A percentile compares a stretch with the other conserved stretches of the same genome.
Conservation (phyloP, 2,329 filamentous ascomycete genomes). For the Cadophora malorum region DNA sequence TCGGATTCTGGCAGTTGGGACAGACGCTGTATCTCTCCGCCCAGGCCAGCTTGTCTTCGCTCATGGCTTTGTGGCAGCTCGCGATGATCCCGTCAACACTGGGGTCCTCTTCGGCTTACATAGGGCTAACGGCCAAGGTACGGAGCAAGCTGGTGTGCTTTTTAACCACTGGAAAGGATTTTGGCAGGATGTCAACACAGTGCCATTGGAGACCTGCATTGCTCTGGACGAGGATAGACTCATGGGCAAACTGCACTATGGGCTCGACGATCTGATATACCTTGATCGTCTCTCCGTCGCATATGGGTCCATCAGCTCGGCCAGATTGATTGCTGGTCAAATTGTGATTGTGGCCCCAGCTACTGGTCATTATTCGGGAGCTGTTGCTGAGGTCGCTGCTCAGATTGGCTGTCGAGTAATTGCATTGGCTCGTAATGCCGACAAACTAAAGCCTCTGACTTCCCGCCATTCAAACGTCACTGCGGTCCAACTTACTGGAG, state of each 20-base stretch:
- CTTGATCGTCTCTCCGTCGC: neutral
- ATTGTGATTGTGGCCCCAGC: neutral
- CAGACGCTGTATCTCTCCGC: neutral
- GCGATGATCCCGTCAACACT: neutral
- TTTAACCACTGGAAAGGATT: neutral
- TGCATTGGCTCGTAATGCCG: neutral
- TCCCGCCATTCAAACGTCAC: neutral
- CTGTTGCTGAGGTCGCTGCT: neutral
- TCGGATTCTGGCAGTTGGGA: neutral
- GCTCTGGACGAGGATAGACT: neutral
- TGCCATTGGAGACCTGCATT: neutral
- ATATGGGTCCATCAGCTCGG: neutral
- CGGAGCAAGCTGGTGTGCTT: neutral
- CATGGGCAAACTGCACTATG: neutral
- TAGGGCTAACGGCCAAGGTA: neutral
- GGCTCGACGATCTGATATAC: neutral
- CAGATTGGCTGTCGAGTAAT: neutral
- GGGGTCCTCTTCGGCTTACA: neutral
- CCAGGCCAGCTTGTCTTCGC: neutral
- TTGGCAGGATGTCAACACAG: neutral
- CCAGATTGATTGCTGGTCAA: neutral
- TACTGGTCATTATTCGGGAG: neutral
- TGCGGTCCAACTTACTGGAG: neutral
- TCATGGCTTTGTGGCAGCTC: neutral
- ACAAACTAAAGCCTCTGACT: neutral